Percentiles rank a stretch among this genome's conserved stretches.
Evolutionary conservation across 352 stramenopile species (phyloP).

Genomic region (Pythium vanterpoolii): DNA sequence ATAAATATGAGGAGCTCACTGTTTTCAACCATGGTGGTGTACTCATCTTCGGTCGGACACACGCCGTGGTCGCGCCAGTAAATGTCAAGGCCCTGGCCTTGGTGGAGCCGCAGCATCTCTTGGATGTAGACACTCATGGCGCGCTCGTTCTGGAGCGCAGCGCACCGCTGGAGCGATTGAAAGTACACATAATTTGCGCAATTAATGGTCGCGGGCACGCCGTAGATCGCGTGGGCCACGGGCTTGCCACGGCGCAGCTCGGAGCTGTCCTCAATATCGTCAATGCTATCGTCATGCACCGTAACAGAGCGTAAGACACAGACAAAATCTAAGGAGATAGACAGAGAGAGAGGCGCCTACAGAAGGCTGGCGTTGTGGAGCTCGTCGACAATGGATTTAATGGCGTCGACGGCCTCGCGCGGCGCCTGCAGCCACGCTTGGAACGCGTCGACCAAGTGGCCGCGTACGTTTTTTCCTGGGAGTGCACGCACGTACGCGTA

Average conservation of each 20-base stretch:
- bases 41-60: conserved; percentile 92
- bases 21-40: conserved; percentile 94
- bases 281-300: conserved; percentile 61
- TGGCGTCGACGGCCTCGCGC: conserved; percentile 50
- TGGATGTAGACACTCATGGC: conserved; percentile 91
- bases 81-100: conserved; percentile 96
- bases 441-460: conserved; percentile 88
- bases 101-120: conserved; percentile 95
- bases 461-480: conserved; percentile 88
- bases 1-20: conserved; percentile 50
- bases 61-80: conserved; percentile 90
- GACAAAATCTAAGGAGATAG: neutral
- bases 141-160: conserved; percentile 77
- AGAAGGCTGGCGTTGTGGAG: conserved; percentile 96
- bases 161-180: conserved; percentile 91
- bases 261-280: conserved; percentile 98
- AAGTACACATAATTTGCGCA: conserved; percentile 99
- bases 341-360: conserved; percentile 21
- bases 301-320: neutral
- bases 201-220: conserved; percentile 96
- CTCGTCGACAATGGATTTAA: conserved; percentile 94
- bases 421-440: conserved; percentile 78
- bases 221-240: conserved; percentile 96
- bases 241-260: conserved; percentile 93
- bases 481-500: conserved; percentile 86